Evolutionary conservation across 129 eudicot species (phyloP), one percentile per base, ranked within the genome.

Genomic region (Arctium minus): DNA sequence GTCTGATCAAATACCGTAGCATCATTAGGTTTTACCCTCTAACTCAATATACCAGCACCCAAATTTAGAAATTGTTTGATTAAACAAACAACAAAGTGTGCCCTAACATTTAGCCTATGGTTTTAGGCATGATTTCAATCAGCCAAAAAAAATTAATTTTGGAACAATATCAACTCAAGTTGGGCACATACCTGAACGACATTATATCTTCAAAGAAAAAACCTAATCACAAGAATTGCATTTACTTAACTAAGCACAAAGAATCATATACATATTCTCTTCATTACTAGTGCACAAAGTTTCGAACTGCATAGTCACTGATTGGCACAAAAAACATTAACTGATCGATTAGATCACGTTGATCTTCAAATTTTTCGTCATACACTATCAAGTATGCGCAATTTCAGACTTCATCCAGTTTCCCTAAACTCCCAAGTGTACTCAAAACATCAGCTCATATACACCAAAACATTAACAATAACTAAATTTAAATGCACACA

Each of bases 301-400:
- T 32, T 40, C 39, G 13, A n/a, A 75, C n/a, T 46, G 53, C 75
- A 36, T 5, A 83, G 7, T 83, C 82, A 76, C 82, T 70, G 64
- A 44, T 83, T 76, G 32, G 33, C 71, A 36, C 30, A 76, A 73
- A 36, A 70, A 36, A 70, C 82, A 83, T 83, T 18, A 32, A 62
- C 32, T 80, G 37, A 72, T 76, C 62, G 48, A 74, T 76, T 50
- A 87, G 81, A 87, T 83, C 77, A 84, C 35, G 30, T 6, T 83
- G 87, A 83, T 87, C 89, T 36, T 83, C 85, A 64, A 72, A 27
- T 6, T 68, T 32, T 46, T 71, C 68, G 11, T 68, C 48, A 78
- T 35, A 79, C 67, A 86, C 76, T 17, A 9, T 15, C 83, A 72
- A 79, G 15, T 72, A 31, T 12, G 8, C 27, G 31, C 10, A 27